Evolutionary conservation across 2,329 filamentous ascomycete genomes (phyloP).

Genomic region (Emmonsia crescens): DNA sequence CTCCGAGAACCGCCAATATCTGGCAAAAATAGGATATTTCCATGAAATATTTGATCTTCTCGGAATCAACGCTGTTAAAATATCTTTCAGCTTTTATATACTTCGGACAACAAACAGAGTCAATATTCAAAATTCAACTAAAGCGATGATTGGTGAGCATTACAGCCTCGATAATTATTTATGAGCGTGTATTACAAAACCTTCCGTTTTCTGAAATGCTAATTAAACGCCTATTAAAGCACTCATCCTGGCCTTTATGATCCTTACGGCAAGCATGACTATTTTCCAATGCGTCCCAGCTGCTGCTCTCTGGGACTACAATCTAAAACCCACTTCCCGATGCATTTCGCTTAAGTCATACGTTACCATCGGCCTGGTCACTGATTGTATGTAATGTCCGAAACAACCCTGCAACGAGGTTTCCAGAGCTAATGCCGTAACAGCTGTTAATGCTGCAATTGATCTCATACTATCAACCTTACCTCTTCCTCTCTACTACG

Average conservation of each 20-base stretch:
- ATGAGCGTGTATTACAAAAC: background rate
- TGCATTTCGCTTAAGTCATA: slow-evolving; percentile 35
- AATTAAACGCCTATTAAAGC: slow-evolving; percentile 16
- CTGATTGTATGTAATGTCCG: slow-evolving; percentile 21
- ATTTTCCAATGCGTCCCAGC: slow-evolving; percentile 40
- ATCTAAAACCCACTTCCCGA: slow-evolving; percentile 26
- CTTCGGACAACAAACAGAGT: slow-evolving; percentile 33
- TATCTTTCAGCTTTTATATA: slow-evolving; percentile 39
- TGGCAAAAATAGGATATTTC: slow-evolving; percentile 35
- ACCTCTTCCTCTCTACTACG: slow-evolving; percentile 34
- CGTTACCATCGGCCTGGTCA: slow-evolving; percentile 37
- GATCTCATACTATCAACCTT: slow-evolving; percentile 36
- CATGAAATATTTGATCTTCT: slow-evolving; percentile 39
- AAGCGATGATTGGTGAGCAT: slow-evolving; percentile 27
- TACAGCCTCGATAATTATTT: background rate
- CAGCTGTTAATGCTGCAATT: slow-evolving; percentile 24
- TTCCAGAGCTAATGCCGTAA: slow-evolving; percentile 9
- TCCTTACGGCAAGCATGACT: slow-evolving; percentile 36
- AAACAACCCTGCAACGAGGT: background rate
- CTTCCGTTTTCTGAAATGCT: background rate
- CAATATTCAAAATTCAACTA: slow-evolving; percentile 33
- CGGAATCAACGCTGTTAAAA: slow-evolving; percentile 37
- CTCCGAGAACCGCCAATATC: slow-evolving; percentile 22
- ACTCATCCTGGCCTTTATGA: slow-evolving; percentile 34
- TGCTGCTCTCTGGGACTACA: slow-evolving; percentile 34